Evolutionary conservation across 805 yeast species (phyloP), one percentile per base, ranked within the genome.

Genomic region (Lipomyces yamanashiensis): DNA sequence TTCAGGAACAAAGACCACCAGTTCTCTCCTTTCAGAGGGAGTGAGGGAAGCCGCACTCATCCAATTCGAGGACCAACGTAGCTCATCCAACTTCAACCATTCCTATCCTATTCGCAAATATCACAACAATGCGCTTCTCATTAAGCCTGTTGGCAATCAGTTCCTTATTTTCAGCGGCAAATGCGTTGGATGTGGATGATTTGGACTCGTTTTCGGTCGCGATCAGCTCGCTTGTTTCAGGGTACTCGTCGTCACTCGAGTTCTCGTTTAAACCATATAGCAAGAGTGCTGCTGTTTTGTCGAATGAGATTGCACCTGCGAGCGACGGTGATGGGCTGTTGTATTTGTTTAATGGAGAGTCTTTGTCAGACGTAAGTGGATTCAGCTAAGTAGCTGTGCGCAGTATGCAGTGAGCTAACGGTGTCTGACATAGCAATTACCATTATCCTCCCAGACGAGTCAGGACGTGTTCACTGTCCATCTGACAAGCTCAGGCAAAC

Each of bases 401-500:
- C 28, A 28, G 28, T 2, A n/a, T 19, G 8, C 36, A 21, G 36
- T 12, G 17, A 1, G 5, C 39, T 28, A 17, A 15, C n/a, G 15
- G 5, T 28, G 28, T 28, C 28, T 28, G 28, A 28, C 12, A 2
- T 39, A 54, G 59, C 61, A 58, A 21, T 13, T 58, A 13, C 67
- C 61, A 9, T 40, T 57, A 3, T 39, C 54, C 19, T 40, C 39
- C 40, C 41, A 37, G 13, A 2, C 19, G 34, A 33, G 13, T 19
- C 54, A 54, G 8, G 68, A 54, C 9, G 33, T 58, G 2, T 61
- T 45, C 48, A 34, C 59, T 2, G 17, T 64, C 28, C 62, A 61
- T 45, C 39, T 58, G 10, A 23, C 58, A 7, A 53, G 54, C 19
- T 44, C 56, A 7, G 67, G 64, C 13, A 28, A 52, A 8, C 45